These are phyloP conservation scores for Crithidia bombi DNA, from an alignment of 208 protist species.

Conservation along the genomic window DNA sequence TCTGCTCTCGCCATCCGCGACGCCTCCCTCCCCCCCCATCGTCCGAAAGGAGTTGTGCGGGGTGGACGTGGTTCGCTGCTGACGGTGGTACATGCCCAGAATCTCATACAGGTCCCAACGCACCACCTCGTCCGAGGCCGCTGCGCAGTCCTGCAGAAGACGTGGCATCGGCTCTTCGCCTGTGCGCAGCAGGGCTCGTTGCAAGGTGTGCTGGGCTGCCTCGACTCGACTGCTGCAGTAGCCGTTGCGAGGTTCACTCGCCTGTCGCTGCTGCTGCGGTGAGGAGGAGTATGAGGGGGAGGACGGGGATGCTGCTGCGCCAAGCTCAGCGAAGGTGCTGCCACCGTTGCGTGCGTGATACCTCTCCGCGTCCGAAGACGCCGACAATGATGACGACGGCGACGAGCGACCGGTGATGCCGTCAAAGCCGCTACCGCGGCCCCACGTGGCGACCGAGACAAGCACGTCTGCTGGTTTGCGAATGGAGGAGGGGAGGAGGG, in stretches of 20 bases:
- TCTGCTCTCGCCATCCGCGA: neutral
- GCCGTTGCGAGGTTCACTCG: neutral
- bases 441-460: constrained; percentile 30
- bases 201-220: neutral
- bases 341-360: neutral
- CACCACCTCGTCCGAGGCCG: neutral
- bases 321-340: neutral
- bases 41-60: neutral
- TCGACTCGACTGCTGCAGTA: too few species aligned
- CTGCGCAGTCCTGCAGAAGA: neutral
- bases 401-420: constrained; percentile 28
- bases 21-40: neutral
- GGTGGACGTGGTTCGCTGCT: neutral
- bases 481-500: constrained; percentile 18
- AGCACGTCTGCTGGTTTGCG: constrained; percentile 29
- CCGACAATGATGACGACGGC: neutral
- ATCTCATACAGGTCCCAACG: neutral
- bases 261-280: neutral
- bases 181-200: neutral
- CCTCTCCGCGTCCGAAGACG: neutral
- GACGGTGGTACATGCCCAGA: neutral
- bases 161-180: neutral
- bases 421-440: constrained; percentile 30
- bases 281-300: neutral
- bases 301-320: neutral